A percentile compares a stretch with the other conserved stretches of the same genome.
These are phyloP conservation scores for Lunasporangiospora selenospora DNA, from an alignment of 192 early-diverging fungal genomes.

Conservation along the genomic window DNA sequence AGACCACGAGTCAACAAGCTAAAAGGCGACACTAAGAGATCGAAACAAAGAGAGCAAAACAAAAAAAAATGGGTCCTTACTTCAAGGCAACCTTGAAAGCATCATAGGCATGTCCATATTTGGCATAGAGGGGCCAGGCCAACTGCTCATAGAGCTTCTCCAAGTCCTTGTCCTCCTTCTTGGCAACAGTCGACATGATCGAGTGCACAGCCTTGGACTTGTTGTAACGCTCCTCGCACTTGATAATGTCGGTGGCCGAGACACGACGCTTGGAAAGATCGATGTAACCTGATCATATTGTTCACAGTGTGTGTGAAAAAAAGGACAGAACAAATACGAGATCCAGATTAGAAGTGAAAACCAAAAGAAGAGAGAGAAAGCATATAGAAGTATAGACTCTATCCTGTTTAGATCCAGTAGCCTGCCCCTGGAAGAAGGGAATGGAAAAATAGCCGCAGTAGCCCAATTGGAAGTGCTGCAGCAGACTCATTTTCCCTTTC, in stretches of 20 bases:
- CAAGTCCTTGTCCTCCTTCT: slow-evolving; percentile 80
- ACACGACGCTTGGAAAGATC: slow-evolving; percentile 97
- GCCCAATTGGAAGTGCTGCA: no score
- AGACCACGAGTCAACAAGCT: slow-evolving; percentile 1
- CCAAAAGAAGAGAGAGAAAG: no score
- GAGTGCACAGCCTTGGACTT: slow-evolving; percentile 92
- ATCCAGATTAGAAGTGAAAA: not conserved
- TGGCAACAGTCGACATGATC: slow-evolving; percentile 89
- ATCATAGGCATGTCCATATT: slow-evolving; percentile 97
- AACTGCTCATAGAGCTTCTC: slow-evolving; percentile 85
- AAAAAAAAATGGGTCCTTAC: slow-evolving; percentile 53
- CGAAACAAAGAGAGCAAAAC: not conserved
- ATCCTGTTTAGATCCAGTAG: no score
- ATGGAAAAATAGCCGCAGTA: no score
- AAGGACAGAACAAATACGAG: not conserved
- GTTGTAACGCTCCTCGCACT: slow-evolving; percentile 93
- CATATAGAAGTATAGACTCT: no score
- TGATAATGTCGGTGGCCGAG: slow-evolving; percentile 83
- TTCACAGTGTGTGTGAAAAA: no score
- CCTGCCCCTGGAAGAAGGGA: no score
- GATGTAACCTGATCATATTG: slow-evolving; percentile 82
- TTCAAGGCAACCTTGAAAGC: slow-evolving; percentile 94
- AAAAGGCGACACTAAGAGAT: not conserved
- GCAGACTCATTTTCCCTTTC: no score
- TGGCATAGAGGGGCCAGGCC: slow-evolving; percentile 94